Evolutionary conservation across 169 alveolate species (phyloP), one percentile per base, ranked within the genome.

Genomic region (Neospora caninum): DNA sequence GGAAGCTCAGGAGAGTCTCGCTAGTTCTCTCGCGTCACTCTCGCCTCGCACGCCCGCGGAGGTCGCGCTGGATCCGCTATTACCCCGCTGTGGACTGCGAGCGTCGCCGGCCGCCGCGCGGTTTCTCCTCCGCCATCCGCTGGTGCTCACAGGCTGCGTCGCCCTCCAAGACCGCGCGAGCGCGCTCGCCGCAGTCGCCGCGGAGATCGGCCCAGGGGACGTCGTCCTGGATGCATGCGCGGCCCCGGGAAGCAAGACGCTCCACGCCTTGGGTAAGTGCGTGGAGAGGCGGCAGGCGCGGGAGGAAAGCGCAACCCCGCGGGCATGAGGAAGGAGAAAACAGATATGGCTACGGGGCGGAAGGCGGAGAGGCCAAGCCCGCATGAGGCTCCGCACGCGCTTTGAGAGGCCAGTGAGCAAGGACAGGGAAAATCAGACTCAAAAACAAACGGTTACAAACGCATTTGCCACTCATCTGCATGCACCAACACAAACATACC

Each of bases 201-300:
- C 96, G 31, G 93, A 88, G 9, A 70, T 93, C 45, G 49, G 88
- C 22, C 96, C 96, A 20, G 96, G 96, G 7, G 96, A 95, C 70
- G 67, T 93, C 29, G 95, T 96, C 45, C 93, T 96, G 20, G 97
- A 96, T 70, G 97, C 95, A 29, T 96, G 97, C 67, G 96, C 97
- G 38, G 96, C 97, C 16, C 97, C 97, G n/a, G 97, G 97, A 34
- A 94, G 96, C 92, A 96, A 96, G 91, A 82, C 97, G 34, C 64
- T 96, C 38, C 97, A 96, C 70, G 54, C 88, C 34, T 88, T 96
- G 34, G 97, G 95, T 92, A 64, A 54, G 70, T 80, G n/a, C 53
- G 70, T 25, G 86, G 53, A 64, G 73, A 7, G 31, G n/a, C 34
- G 31, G 73, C 4, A 7, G 16, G n/a, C 73, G 73, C 31, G 31